Evolutionary conservation across 2,329 filamentous ascomycete species (phyloP), one percentile per base, ranked within the genome.

Genomic region (Seiridium unicorne): DNA sequence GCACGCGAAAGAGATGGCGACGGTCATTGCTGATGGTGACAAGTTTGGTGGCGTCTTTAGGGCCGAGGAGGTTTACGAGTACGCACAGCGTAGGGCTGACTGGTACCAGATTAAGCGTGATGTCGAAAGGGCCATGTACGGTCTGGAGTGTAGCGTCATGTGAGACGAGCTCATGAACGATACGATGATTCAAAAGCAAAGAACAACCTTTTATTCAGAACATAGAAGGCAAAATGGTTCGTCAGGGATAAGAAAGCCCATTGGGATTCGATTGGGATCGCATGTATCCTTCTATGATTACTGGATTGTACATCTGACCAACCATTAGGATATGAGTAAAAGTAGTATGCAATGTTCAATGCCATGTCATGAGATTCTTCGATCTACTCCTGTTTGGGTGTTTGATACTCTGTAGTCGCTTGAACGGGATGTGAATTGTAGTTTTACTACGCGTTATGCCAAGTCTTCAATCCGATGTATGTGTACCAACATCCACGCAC

Each of bases 111-210:
- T 99, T 9, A 90, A 90, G 78, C 87, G 85, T 64, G 87, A 93
- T 64, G 95, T 99, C 5, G 95, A 99, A 80, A 89, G 91, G 76
- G 93, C 93, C 63, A 97, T 99, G 93, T 98, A 97, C 77, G 95
- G 95, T 4, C 86, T 97, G 73, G 94, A 95, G 62, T 99, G 95
- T 75, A 74, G 73, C 51, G 71, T 96, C 48, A 98, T 97, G 93
- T 98, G 76, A 59, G 34, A 54, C 9, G 49, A 44, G 11, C 9
- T 54, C 31, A 51, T 34, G 9, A n/a, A 35, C 13, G 35, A 32
- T 13, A 38, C 10, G 35, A 53, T 26, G 18, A 26, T 26, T 26
- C 18, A 26, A 26, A 26, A 26, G 18, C 18, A 26, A 26, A 26
- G 18, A 26, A 26, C 18, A 26, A 26, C 18, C 18, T 26, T 26